phyloP scores from a whole-genome alignment of 1,284 basidiomycete species.

The Ustilago sp. region DNA sequence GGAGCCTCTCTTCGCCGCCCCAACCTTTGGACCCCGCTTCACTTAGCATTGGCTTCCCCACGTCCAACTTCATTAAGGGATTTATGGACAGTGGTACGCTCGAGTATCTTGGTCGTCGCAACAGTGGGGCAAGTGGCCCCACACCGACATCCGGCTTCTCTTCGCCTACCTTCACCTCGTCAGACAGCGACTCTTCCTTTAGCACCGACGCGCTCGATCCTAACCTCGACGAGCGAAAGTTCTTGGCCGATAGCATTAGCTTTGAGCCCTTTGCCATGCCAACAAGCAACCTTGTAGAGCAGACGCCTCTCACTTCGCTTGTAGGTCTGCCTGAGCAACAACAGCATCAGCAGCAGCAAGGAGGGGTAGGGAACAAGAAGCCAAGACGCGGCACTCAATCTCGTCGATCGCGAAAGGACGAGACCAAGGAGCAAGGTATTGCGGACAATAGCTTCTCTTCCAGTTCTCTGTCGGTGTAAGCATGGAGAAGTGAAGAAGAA shows the following conservation, averaged over 20 bases:
- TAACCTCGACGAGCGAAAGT: slow-evolving; percentile 24
- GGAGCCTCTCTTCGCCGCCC: slow-evolving; percentile 30
- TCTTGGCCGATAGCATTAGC: slow-evolving; percentile 37
- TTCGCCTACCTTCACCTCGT: slow-evolving; percentile 40
- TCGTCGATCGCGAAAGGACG: slow-evolving; percentile 25
- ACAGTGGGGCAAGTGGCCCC: slow-evolving; percentile 13
- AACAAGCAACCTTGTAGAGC: slow-evolving; percentile 12
- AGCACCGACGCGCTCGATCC: slow-evolving; percentile 32
- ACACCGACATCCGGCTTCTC: slow-evolving; percentile 28
- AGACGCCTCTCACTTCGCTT: slow-evolving; percentile 40
- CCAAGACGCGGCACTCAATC: not conserved
- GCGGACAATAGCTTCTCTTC: not conserved
- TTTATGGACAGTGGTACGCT: slow-evolving; percentile 27
- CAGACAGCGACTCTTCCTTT: slow-evolving; percentile 43
- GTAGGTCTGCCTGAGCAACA: slow-evolving; percentile 31
- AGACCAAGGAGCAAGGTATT: slow-evolving; percentile 6
- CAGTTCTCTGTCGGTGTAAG: not conserved
- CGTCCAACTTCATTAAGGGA: slow-evolving; percentile 7
- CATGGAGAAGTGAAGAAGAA: not conserved
- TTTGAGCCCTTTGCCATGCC: slow-evolving; percentile 44
- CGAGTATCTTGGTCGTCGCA: slow-evolving; percentile 23
- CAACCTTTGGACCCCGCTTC: slow-evolving; percentile 27
- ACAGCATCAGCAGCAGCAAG: slow-evolving; percentile 4
- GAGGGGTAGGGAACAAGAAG: slow-evolving; percentile 3
- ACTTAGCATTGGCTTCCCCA: slow-evolving; percentile 16